Evolutionary conservation across 2,329 filamentous ascomycete species (phyloP).

Genomic region (Cercospora sp.): DNA sequence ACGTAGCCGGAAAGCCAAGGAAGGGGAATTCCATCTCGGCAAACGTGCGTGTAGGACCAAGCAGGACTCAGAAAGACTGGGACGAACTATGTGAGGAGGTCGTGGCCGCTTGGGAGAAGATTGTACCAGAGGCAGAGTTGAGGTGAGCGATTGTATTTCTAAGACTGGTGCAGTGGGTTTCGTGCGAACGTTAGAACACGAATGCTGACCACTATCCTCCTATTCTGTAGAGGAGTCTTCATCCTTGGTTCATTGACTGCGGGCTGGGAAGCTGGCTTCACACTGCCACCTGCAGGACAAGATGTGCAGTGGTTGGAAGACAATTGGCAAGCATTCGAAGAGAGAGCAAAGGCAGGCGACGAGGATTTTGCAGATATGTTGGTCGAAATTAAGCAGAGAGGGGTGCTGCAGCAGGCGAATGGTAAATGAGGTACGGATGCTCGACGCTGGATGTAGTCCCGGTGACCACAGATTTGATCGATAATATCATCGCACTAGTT

Average conservation of each 20-base stretch:
- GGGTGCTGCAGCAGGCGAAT: background rate
- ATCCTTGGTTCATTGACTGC: background rate
- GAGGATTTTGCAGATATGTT: background rate
- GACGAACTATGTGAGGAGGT: background rate
- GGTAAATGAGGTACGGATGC: background rate
- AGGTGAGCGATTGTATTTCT: background rate
- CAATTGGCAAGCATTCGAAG: background rate
- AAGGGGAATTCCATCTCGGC: background rate
- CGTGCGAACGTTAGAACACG: background rate
- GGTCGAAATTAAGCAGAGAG: background rate
- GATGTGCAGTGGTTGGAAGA: background rate
- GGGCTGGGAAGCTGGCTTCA: background rate
- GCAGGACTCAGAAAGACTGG: background rate
- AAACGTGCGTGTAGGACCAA: background rate
- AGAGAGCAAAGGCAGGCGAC: background rate
- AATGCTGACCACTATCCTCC: background rate
- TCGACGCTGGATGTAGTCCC: background rate
- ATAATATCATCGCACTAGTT: background rate
- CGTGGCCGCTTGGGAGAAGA: background rate
- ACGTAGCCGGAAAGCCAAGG: background rate
- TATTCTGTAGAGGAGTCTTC: background rate
- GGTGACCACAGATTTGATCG: background rate
- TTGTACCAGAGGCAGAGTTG: background rate
- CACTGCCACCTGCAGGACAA: background rate
- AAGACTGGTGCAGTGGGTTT: background rate